Percentiles rank a stretch among this genome's conserved stretches.
These are phyloP conservation scores for Anethum foeniculum DNA, from an alignment of 140 eudicot genomes.

Conservation along the genomic window DNA sequence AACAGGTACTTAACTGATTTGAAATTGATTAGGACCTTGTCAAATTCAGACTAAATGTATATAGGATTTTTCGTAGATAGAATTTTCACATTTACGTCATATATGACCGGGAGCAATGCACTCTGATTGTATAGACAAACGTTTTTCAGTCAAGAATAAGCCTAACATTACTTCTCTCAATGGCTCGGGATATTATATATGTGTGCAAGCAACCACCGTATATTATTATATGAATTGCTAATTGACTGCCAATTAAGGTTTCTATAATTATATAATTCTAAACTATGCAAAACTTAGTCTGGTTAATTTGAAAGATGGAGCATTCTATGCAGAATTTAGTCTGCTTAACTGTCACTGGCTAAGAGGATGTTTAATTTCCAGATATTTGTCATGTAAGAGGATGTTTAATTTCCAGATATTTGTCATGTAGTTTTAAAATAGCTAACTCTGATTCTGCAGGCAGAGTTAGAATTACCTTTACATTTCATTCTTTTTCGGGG, in stretches of 20 bases:
- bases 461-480: not conserved
- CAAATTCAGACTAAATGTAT: not conserved
- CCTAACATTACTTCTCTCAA: not conserved
- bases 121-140: not conserved
- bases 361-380: not conserved
- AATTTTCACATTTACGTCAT: not conserved
- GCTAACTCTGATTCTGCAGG: not conserved
- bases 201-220: not conserved
- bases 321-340: not conserved
- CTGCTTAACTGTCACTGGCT: not conserved
- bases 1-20: constrained; percentile 49
- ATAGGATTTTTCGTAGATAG: not conserved
- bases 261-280: too few species aligned
- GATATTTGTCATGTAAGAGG: not conserved
- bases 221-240: not conserved
- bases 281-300: too few species aligned
- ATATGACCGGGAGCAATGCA: not conserved
- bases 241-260: not conserved
- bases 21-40: not conserved
- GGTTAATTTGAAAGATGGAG: not conserved
- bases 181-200: not conserved
- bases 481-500: not conserved
- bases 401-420: not conserved
- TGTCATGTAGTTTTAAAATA: not conserved
- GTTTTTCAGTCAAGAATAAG: not conserved